A percentile compares a stretch with the other conserved stretches of the same genome.
phyloP scores from a whole-genome alignment of 2,329 filamentous ascomycete genomes.

The Aureobasidium pullulans region DNA sequence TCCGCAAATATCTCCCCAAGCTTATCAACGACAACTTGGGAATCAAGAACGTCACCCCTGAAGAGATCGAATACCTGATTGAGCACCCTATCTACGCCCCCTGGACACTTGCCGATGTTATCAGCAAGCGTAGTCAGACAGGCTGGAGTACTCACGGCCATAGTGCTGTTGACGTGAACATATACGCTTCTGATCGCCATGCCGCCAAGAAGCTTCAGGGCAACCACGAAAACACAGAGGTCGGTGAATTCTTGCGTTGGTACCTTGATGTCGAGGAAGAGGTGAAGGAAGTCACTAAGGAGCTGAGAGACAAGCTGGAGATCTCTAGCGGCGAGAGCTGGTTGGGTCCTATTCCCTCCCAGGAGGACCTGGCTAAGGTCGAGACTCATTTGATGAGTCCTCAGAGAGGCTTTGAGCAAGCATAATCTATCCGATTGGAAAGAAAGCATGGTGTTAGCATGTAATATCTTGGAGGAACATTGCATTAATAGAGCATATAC shows the following conservation, averaged over 20 bases:
- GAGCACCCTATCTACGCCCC: constrained; percentile 48
- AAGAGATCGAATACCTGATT: constrained; percentile 63
- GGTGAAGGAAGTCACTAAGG: constrained; percentile 66
- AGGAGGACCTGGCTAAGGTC: background rate
- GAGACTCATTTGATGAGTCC: background rate
- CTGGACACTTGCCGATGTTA: constrained; percentile 70
- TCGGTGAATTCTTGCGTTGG: constrained; percentile 71
- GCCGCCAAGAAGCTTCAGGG: constrained; percentile 59
- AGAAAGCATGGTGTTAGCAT: background rate
- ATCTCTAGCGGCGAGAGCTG: constrained; percentile 29
- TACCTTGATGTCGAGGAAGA: constrained; percentile 80
- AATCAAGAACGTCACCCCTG: constrained; percentile 62
- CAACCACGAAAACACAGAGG: constrained; percentile 91
- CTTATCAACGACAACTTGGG: constrained; percentile 67
- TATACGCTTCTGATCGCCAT: constrained; percentile 72
- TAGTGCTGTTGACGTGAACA: constrained; percentile 83
- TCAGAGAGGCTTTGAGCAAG: constrained; percentile 3
- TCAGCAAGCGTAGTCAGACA: constrained; percentile 78
- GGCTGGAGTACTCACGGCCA: constrained; percentile 96
- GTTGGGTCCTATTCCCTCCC: constrained; percentile 34
- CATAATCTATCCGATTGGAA: background rate
- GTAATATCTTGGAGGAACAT: background rate
- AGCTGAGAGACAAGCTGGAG: constrained; percentile 55
- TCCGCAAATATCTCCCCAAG: constrained; percentile 55
- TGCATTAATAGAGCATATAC: constrained; percentile 9